Evolutionary conservation across 495 filamentous ascomycete species (phyloP).

Genomic region (Neurospora sp.): DNA sequence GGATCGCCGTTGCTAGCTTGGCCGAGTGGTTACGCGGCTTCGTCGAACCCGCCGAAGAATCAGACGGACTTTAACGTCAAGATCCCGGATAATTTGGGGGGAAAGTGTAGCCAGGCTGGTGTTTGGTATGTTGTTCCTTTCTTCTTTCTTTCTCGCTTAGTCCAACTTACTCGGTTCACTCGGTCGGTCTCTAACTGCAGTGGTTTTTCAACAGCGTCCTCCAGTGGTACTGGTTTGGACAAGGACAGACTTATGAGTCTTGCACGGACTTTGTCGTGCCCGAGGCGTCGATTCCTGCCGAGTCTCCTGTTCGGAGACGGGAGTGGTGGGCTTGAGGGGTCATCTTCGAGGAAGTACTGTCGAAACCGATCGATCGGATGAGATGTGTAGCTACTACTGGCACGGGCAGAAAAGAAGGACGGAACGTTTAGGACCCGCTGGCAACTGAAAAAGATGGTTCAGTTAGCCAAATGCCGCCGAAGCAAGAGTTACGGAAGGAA

Average conservation of each 20-base stretch:
- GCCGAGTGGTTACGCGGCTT: slow-evolving; percentile 38
- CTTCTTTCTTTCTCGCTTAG: too few species aligned
- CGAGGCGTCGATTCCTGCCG: not conserved
- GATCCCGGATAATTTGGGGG: slow-evolving; percentile 47
- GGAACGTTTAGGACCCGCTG: not conserved
- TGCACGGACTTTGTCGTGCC: slow-evolving; percentile 58
- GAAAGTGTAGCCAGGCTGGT: slow-evolving; percentile 48
- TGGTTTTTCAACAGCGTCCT: slow-evolving; percentile 27
- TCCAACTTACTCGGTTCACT: not conserved
- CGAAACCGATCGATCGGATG: not conserved
- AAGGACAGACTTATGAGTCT: slow-evolving; percentile 63
- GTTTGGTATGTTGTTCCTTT: slow-evolving; percentile 36
- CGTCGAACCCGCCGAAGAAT: slow-evolving; percentile 43
- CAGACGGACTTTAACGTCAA: slow-evolving; percentile 56
- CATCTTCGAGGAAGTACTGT: not conserved
- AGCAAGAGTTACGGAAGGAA: too few species aligned
- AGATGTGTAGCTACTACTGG: not conserved
- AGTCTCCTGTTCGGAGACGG: not conserved
- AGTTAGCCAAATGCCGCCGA: too few species aligned
- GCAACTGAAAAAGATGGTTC: not conserved
- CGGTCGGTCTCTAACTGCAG: not conserved
- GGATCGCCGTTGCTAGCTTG: slow-evolving; percentile 44
- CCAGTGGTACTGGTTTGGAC: slow-evolving; percentile 58
- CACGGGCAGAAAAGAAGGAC: not conserved
- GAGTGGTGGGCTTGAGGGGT: not conserved